A percentile compares a stretch with the other conserved stretches of the same genome.
Conservation (phyloP, 805 yeast genomes). For the Cyberlindnera maclurae region DNA sequence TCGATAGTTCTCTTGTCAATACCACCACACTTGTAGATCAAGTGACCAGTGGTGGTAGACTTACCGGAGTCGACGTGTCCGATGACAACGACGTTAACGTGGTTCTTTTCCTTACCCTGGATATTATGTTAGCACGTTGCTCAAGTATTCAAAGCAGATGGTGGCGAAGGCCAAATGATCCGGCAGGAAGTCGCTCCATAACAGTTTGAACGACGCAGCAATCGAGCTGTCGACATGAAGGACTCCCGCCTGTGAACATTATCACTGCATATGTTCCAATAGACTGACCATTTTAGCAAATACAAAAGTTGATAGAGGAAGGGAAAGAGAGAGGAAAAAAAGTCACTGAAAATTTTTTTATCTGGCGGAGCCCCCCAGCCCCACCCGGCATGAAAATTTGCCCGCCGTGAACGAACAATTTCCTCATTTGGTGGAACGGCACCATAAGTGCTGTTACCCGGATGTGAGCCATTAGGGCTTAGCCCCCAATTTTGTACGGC, state of each 20-base stretch:
- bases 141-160: no score
- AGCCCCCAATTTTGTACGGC: neutral
- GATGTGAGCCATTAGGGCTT: neutral
- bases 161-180: no score
- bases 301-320: slow-evolving; percentile 2
- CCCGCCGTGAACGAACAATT: neutral
- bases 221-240: no score
- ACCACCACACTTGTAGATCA: slow-evolving; percentile 99
- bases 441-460: slow-evolving; percentile 1
- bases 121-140: no score
- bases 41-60: slow-evolving; percentile 99
- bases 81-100: slow-evolving; percentile 99
- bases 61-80: slow-evolving; percentile 99
- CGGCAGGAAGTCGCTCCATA: no score
- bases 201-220: no score
- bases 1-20: slow-evolving; percentile 97
- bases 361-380: slow-evolving; percentile 1
- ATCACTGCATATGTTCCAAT: neutral
- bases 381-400: neutral
- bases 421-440: neutral
- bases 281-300: slow-evolving; percentile 24
- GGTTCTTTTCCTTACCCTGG: slow-evolving; percentile 90
- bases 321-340: slow-evolving; percentile 1
- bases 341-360: slow-evolving; percentile 8
- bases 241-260: no score